Evolutionary conservation across 495 filamentous ascomycete genomes (phyloP).

Genomic region (Hypomontagnella monticulosa): DNA sequence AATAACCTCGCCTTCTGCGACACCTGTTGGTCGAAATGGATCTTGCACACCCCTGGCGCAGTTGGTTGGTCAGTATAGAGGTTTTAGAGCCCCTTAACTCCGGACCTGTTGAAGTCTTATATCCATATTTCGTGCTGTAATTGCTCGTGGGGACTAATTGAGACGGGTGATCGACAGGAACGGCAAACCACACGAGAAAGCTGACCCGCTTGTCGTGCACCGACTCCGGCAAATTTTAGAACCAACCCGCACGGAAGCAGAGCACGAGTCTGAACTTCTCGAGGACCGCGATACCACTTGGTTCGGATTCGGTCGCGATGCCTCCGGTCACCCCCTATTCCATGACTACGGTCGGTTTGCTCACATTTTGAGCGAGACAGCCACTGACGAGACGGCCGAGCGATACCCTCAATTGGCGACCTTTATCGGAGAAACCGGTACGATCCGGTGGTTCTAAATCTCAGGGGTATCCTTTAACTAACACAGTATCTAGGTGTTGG

Average conservation of each 20-base stretch:
- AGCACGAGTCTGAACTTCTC: conserved; percentile 45
- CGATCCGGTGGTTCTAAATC: conserved; percentile 24
- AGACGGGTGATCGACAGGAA: conserved; percentile 47
- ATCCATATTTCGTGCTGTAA: conserved; percentile 13
- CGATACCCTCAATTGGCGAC: conserved; percentile 58
- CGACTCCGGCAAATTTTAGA: conserved; percentile 47
- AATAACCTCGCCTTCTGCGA: conserved; percentile 57
- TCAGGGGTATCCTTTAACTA: conserved; percentile 37
- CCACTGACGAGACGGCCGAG: conserved; percentile 37
- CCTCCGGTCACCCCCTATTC: conserved; percentile 45
- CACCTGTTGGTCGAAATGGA: conserved; percentile 49
- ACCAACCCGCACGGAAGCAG: conserved; percentile 37
- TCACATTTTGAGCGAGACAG: conserved; percentile 51
- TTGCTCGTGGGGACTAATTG: conserved; percentile 39
- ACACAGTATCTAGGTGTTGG: conserved; percentile 55
- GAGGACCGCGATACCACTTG: conserved; percentile 59
- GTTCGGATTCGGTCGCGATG: conserved; percentile 56
- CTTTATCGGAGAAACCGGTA: conserved; percentile 61
- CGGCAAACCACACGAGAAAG: conserved; percentile 48
- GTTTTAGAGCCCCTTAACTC: conserved; percentile 41
- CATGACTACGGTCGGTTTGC: conserved; percentile 54
- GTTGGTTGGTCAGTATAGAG: conserved; percentile 46
- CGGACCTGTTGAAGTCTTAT: conserved; percentile 26
- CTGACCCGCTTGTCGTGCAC: conserved; percentile 40
- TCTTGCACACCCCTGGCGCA: conserved; percentile 48